Percentiles rank a stretch among this genome's conserved stretches.
These are phyloP conservation scores for Phytophthora pisi DNA, from an alignment of 352 stramenopile species.

Conservation along the genomic window DNA sequence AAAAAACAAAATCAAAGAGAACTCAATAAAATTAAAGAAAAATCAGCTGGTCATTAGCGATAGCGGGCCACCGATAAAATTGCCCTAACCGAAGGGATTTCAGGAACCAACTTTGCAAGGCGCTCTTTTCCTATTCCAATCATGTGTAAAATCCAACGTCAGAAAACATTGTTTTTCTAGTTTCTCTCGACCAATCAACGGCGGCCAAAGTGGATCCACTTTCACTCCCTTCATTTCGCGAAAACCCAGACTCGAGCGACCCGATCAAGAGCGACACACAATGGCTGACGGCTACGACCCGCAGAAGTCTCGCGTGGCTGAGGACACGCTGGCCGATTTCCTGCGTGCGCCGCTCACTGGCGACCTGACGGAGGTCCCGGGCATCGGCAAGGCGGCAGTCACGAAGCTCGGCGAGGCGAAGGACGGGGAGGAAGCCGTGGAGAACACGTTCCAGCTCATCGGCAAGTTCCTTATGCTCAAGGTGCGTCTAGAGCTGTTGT, in stretches of 20 bases:
- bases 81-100: too few species aligned
- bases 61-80: too few species aligned
- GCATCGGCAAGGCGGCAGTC: conserved; percentile 92
- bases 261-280: conserved; percentile 3
- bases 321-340: conserved; percentile 93
- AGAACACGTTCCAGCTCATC: conserved; percentile 98
- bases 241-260: conserved; percentile 4
- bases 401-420: conserved; percentile 85
- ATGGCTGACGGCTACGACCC: conserved; percentile 91
- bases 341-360: conserved; percentile 90
- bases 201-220: conserved; percentile 11
- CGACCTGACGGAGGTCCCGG: conserved; percentile 94
- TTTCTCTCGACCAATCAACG: conserved; percentile 13
- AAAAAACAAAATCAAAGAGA: too few species aligned
- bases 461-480: conserved; percentile 93
- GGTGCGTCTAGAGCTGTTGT: conserved; percentile 33
- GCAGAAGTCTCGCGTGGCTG: conserved; percentile 90
- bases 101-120: too few species aligned
- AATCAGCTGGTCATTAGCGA: too few species aligned
- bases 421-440: conserved; percentile 85
- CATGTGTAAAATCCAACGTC: neutral
- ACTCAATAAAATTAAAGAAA: too few species aligned
- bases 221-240: conserved; percentile 15
- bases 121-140: too few species aligned
- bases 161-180: neutral